These are phyloP conservation scores for Pythium utonaiense DNA, from an alignment of 352 stramenopile species.

Conservation along the genomic window DNA sequence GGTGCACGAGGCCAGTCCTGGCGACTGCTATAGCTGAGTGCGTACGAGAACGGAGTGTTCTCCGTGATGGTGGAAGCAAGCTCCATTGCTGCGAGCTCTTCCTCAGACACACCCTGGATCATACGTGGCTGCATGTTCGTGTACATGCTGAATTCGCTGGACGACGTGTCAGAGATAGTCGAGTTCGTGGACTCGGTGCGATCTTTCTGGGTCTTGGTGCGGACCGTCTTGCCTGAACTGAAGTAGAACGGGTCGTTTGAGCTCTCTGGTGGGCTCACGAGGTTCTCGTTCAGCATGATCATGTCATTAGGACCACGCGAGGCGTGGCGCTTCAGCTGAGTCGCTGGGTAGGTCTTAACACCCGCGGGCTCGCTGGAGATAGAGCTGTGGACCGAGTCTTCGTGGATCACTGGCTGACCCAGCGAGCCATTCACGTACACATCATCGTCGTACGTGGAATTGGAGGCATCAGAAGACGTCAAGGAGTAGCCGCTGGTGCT, in stretches of 20 bases:
- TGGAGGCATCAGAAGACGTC: slow-evolving; percentile 45
- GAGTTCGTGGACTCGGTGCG: slow-evolving; percentile 25
- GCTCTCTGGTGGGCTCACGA: slow-evolving; percentile 14
- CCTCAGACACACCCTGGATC: slow-evolving; percentile 36
- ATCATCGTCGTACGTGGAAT: slow-evolving; percentile 47
- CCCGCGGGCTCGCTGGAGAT: slow-evolving; percentile 53
- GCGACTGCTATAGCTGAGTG: slow-evolving; percentile 72
- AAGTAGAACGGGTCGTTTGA: slow-evolving; percentile 20
- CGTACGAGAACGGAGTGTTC: slow-evolving; percentile 80
- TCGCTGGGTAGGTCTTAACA: slow-evolving; percentile 42
- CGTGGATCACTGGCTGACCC: slow-evolving; percentile 30
- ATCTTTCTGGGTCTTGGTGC: slow-evolving; percentile 13
- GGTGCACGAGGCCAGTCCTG: slow-evolving; percentile 83
- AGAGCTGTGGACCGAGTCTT: slow-evolving; percentile 34
- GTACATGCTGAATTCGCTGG: slow-evolving; percentile 43
- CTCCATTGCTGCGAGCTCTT: slow-evolving; percentile 55
- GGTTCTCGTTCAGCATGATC: slow-evolving; percentile 41
- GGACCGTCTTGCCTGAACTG: slow-evolving; percentile 17
- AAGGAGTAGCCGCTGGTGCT: slow-evolving; percentile 48
- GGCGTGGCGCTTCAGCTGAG: slow-evolving; percentile 10
- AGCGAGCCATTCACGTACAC: slow-evolving; percentile 25
- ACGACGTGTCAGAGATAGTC: slow-evolving; percentile 35
- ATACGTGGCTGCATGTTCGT: slow-evolving; percentile 20
- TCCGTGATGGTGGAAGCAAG: slow-evolving; percentile 58
- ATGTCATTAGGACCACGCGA: slow-evolving; percentile 44